Base-by-base conservation (phyloP, 176 grass and related monocot genomes). In the Musa acuminata region DNA sequence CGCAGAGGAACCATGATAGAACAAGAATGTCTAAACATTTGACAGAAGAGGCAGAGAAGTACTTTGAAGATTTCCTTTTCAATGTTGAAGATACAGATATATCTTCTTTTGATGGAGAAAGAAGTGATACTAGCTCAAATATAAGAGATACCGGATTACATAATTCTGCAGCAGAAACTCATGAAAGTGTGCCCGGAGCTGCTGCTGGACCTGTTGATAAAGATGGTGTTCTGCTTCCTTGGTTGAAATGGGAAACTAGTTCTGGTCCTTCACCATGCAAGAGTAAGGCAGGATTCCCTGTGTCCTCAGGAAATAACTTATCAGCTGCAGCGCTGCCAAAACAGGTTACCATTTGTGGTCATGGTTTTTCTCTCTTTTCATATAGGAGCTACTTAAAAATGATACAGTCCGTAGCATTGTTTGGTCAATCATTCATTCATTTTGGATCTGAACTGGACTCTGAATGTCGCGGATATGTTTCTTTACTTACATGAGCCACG, bases 21-120 rank as follows among this genome's bases (percentile, higher is more conserved):
- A 83, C 84, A 72, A 94, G 75, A 73, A 64, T 91, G 81, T 94
- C 91, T 19, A 87, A 66, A 69, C 51, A 79, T 75, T 81, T 99
- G 70, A 94, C 73, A 50, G 84, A 91, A 83, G 95, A 91, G 80
- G 95, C 95, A 1, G 95, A 94, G 73, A 86, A 80, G 71, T 99
- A 94, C 73, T 99, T 99, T 8, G 86, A 91, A 80, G 95, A 99
- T 85, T 99, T 99, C 74, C 79, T 94, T 22, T 91, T 88, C 67
- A 99, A 94, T 81, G 94, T 98, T 89, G 94, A 99, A 74, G 95
- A 99, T 55, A 99, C 95, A 24, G 95, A 99, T 82, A 84, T 99
- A 69, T 99, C 95, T 53, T 99, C 95, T 53, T 99, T 99, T 65
- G 95, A 99, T 72, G 95, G 84, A 69, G 95, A 99, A 85, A 89